Conservation (phyloP, 345 rosid species). For the Litchi chinensis region DNA sequence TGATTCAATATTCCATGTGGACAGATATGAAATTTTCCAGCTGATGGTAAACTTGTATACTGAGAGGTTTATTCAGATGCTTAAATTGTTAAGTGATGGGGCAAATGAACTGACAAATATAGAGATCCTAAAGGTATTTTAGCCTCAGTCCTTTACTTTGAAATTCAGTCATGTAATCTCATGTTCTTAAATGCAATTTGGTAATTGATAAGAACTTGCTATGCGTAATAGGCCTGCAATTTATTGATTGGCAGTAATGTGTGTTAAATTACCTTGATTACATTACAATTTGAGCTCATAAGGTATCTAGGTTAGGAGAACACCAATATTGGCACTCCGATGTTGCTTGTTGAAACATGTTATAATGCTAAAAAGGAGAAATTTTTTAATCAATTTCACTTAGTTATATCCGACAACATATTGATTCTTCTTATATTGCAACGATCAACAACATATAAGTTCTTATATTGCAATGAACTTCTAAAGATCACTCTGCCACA, state of each 20-base stretch:
- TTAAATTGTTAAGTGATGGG: slow-evolving; percentile 92
- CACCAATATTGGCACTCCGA: not conserved
- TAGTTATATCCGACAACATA: not conserved
- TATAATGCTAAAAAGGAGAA: not conserved
- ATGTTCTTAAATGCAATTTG: not conserved
- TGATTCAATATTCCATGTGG: slow-evolving; percentile 29
- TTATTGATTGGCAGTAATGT: not conserved
- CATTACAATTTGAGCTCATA: not conserved
- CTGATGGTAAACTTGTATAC: slow-evolving; percentile 98
- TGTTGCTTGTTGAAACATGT: not conserved
- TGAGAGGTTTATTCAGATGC: slow-evolving; percentile 99
- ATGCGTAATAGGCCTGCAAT: not conserved
- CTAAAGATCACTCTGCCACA: not conserved
- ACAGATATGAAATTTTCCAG: slow-evolving; percentile 99
- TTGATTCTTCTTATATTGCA: not conserved
- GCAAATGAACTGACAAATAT: slow-evolving; percentile 89
- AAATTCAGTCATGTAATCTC: not conserved
- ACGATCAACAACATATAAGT: no score
- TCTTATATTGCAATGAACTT: no score
- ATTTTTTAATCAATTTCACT: not conserved
- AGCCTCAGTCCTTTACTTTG: slow-evolving; percentile 17
- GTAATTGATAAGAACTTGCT: slow-evolving; percentile 8
- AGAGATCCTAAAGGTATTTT: slow-evolving; percentile 90
- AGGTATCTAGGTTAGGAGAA: not conserved
- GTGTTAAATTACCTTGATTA: slow-evolving; percentile 6